These are phyloP conservation scores for Penicillium vulpinum DNA, from an alignment of 2,329 filamentous ascomycete genomes.

Conservation along the genomic window DNA sequence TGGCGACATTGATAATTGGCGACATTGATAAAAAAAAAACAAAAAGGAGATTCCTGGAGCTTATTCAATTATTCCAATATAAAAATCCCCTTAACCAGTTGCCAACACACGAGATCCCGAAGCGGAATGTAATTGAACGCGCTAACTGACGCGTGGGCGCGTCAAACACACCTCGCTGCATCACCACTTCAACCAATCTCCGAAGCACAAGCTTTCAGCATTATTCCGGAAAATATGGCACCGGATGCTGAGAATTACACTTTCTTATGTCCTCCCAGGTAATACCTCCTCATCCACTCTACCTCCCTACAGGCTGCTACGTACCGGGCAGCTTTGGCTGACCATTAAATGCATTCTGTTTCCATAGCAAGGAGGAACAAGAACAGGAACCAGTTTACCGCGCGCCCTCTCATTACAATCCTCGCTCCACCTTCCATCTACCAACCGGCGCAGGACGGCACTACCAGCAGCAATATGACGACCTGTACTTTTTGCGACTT, in stretches of 20 bases:
- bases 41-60: no score
- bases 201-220: not conserved
- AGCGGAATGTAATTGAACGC: slow-evolving; percentile 30
- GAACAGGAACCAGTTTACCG: slow-evolving; percentile 52
- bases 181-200: slow-evolving; percentile 7
- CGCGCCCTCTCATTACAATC: slow-evolving; percentile 65
- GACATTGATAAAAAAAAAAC: no score
- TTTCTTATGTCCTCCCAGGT: slow-evolving; percentile 34
- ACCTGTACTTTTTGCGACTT: slow-evolving; percentile 95
- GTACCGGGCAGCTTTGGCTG: slow-evolving; percentile 10
- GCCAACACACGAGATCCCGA: slow-evolving; percentile 12
- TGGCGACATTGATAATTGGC: no score
- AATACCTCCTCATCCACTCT: slow-evolving; percentile 1
- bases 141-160: slow-evolving; percentile 27
- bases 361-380: slow-evolving; percentile 38
- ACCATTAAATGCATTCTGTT: slow-evolving; percentile 8
- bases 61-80: not conserved
- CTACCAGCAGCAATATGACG: slow-evolving; percentile 93
- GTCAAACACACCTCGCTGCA: slow-evolving; percentile 11
- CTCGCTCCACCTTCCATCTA: slow-evolving; percentile 72
- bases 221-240: slow-evolving; percentile 19
- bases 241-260: slow-evolving; percentile 20
- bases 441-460: slow-evolving; percentile 63
- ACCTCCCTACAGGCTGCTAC: not conserved
- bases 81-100: not conserved